Conservation (phyloP, 2,329 filamentous ascomycete species). For the Ascochyta koolunga region DNA sequence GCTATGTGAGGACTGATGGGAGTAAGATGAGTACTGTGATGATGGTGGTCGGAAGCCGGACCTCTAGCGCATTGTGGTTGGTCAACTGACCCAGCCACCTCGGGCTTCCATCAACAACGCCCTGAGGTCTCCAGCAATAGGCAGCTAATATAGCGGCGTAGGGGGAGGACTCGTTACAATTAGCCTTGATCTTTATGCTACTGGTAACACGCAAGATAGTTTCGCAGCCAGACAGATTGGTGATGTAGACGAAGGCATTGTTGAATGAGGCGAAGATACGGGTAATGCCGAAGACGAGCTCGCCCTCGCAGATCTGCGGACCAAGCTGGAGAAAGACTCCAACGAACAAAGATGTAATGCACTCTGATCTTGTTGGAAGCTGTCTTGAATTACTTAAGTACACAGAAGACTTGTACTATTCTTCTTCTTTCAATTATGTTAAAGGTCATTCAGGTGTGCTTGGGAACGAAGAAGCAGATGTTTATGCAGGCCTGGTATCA, state of each 20-base stretch:
- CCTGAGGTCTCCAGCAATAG: neutral
- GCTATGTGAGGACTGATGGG: conserved; percentile 1
- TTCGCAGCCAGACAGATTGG: conserved; percentile 98
- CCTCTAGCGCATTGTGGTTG: conserved; percentile 20
- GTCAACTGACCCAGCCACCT: conserved; percentile 14
- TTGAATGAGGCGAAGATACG: conserved; percentile 89
- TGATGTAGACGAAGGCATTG: conserved; percentile 84
- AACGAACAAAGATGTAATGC: too few species aligned
- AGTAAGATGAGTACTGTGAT: conserved; percentile 18
- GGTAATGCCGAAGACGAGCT: conserved; percentile 97
- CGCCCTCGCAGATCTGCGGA: conserved; percentile 94
- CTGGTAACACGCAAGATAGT: conserved; percentile 99
- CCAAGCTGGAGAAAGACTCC: too few species aligned
- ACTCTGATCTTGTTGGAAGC: too few species aligned
- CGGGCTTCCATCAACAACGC: neutral
- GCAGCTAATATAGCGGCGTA: conserved; percentile 99
- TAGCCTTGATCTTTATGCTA: conserved; percentile 97
- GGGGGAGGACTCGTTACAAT: conserved; percentile 99
- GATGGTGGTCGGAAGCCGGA: conserved; percentile 7
- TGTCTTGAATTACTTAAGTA: too few species aligned
- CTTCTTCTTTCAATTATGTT: too few species aligned
- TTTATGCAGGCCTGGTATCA: too few species aligned
- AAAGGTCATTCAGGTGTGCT: too few species aligned
- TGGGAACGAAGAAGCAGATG: too few species aligned
- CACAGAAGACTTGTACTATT: too few species aligned